Base-by-base conservation (phyloP, 2,329 filamentous ascomycete genomes). In the Magnaporthales sp. region DNA sequence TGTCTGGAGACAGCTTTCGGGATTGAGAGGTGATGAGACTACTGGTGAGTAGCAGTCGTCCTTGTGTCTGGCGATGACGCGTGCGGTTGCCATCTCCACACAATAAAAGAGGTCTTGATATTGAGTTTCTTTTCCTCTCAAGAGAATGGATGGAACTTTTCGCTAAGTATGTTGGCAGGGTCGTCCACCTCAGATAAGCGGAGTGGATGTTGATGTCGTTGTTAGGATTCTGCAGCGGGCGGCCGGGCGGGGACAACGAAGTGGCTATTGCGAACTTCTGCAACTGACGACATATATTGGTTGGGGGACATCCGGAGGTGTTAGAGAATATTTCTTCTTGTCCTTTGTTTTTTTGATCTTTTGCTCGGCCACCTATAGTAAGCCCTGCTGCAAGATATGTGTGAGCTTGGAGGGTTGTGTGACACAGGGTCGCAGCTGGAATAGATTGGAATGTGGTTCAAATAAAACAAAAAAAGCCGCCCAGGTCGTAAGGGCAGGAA, bases 21-120 rank as follows among this genome's bases (percentile, higher is more conserved):
- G 46, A 67, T 67, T 67, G 66, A 68, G 71, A 70, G 73, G 68
- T 66, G 69, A 66, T 46, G 69, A 66, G 31, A 58, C 61, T 8
- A 68, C 54, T 68, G 64, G 66, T n/a, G 29, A 46, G 63, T 38
- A 31, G 62, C 22, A 62, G 58, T 62, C 67, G 46, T 67, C 68
- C 71, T 72, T 65, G 54, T 3, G 4, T 22, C 24, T 58, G 22
- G 54, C 1, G 22, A 26, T 26, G 24, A 58, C 4, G 54, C 54
- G 54, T 58, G 54, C 8, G 54, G 24, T n/a, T 11, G 54, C 10
- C 54, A 58, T 58, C 11, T n/a, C 3, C 11, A 22, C 38, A 19
- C 38, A 46, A 46, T 7, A 46, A 31, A 31, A 31, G 30, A 31
- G 30, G 9, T 31, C 38, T 19, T 46, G 38, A 46, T 46, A 13